Evolutionary conservation across 1,284 basidiomycete species (phyloP).

Genomic region (Sutorius eximius): DNA sequence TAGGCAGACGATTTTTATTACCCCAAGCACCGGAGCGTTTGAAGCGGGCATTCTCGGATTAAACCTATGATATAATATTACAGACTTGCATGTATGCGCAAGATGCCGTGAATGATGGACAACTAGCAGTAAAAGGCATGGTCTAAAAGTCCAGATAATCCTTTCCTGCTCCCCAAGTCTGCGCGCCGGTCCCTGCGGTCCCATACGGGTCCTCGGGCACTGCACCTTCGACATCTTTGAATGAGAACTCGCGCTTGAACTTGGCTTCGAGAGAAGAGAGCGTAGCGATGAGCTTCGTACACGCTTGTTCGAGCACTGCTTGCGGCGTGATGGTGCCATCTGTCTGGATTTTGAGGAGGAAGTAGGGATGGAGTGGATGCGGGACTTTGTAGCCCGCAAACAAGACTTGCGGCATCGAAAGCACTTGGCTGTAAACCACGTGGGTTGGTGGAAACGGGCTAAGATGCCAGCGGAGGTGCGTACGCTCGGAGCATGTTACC

Average conservation of each 20-base stretch:
- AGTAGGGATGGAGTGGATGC: constrained; percentile 92
- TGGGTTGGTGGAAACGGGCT: constrained; percentile 8
- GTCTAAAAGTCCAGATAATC: constrained; percentile 70
- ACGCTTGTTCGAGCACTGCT: constrained; percentile 82
- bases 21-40: no score
- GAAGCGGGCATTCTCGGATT: background rate
- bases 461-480: constrained; percentile 36
- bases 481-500: constrained; percentile 95
- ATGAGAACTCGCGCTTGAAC: constrained; percentile 76
- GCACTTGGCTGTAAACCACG: constrained; percentile 67
- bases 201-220: constrained; percentile 63
- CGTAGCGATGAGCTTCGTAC: constrained; percentile 79
- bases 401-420: constrained; percentile 80
- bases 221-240: constrained; percentile 61
- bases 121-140: no score
- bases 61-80: background rate
- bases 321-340: constrained; percentile 86
- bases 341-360: constrained; percentile 94
- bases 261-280: constrained; percentile 67
- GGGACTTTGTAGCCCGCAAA: constrained; percentile 99
- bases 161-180: constrained; percentile 47
- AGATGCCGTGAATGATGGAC: background rate
- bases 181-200: constrained; percentile 37
- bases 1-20: no score
- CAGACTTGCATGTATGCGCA: constrained; percentile 7